These are phyloP conservation scores for Megacollybia marginata DNA, from an alignment of 768 basidiomycete genomes.

Conservation along the genomic window DNA sequence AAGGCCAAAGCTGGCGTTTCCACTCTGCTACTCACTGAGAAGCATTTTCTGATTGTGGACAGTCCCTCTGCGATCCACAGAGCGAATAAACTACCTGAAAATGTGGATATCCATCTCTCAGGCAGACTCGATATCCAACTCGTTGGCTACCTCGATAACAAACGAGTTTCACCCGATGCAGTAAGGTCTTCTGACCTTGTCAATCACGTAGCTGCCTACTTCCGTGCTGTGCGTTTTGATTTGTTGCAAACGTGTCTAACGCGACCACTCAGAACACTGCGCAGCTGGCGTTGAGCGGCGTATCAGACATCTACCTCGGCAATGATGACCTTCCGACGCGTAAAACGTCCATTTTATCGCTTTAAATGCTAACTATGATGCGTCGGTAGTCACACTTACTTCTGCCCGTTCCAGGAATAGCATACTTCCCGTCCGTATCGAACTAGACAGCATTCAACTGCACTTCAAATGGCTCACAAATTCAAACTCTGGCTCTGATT, in stretches of 20 bases:
- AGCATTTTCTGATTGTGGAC: constrained; percentile 27
- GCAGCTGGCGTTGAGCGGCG: constrained; percentile 47
- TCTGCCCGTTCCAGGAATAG: constrained; percentile 23
- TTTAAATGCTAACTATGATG: constrained; percentile 3
- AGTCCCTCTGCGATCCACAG: background rate
- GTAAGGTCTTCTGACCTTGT: constrained; percentile 44
- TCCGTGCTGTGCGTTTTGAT: constrained; percentile 35
- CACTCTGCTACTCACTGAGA: constrained; percentile 36
- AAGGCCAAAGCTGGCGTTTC: constrained; percentile 37
- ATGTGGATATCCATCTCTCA: constrained; percentile 20
- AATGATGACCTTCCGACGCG: constrained; percentile 33
- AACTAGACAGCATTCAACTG: constrained; percentile 29
- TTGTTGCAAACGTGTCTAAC: constrained; percentile 3
- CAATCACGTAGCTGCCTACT: constrained; percentile 39
- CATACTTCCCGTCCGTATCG: constrained; percentile 29
- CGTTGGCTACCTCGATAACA: constrained; percentile 44
- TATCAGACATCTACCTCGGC: constrained; percentile 45
- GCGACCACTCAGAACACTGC: constrained; percentile 42
- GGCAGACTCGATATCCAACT: constrained; percentile 40
- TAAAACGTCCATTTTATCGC: constrained; percentile 17
- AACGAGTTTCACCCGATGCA: constrained; percentile 26
- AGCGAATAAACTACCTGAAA: background rate
- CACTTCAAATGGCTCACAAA: constrained; percentile 26
- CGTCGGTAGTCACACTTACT: constrained; percentile 29
- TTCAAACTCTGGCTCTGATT: constrained; percentile 2